Evolutionary conservation across 2,329 filamentous ascomycete genomes (phyloP).

Genomic region (Fusarium devonianum): DNA sequence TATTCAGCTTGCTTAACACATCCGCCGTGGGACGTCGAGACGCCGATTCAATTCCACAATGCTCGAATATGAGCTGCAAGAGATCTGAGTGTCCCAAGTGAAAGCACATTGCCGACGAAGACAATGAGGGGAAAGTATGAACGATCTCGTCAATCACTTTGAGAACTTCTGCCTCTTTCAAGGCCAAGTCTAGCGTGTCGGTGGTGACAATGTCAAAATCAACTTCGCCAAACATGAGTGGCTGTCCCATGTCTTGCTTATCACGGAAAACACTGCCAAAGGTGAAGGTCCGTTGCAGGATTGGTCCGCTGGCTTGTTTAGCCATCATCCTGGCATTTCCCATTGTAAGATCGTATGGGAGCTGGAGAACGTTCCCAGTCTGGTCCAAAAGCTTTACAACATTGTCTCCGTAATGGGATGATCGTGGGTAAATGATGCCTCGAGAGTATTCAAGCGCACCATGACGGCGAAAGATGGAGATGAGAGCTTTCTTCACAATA

Average conservation of each 20-base stretch:
- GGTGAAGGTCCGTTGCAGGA: constrained; percentile 78
- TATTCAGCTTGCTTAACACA: constrained; percentile 84
- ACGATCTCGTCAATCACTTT: constrained; percentile 95
- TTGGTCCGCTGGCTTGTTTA: constrained; percentile 66
- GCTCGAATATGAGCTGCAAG: constrained; percentile 86
- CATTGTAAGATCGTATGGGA: constrained; percentile 93
- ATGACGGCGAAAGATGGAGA: constrained; percentile 83
- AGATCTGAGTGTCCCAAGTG: constrained; percentile 89
- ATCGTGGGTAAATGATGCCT: constrained; percentile 81
- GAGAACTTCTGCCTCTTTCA: constrained; percentile 92
- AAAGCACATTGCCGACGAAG: constrained; percentile 80
- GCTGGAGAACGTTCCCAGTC: constrained; percentile 85
- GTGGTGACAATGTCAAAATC: constrained; percentile 96
- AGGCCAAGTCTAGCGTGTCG: constrained; percentile 78
- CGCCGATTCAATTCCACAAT: constrained; percentile 77
- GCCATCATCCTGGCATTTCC: constrained; percentile 87
- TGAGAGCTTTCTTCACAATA: constrained; percentile 76
- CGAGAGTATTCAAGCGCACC: constrained; percentile 84
- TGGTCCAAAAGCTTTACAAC: constrained; percentile 82
- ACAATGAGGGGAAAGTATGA: constrained; percentile 77
- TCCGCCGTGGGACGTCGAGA: constrained; percentile 80
- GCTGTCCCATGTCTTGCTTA: constrained; percentile 78
- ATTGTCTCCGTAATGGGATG: constrained; percentile 75
- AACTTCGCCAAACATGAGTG: constrained; percentile 83
- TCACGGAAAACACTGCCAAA: constrained; percentile 91